Evolutionary conservation across 1,284 basidiomycete genomes (phyloP).

Genomic region (Psilocybe mexicana): DNA sequence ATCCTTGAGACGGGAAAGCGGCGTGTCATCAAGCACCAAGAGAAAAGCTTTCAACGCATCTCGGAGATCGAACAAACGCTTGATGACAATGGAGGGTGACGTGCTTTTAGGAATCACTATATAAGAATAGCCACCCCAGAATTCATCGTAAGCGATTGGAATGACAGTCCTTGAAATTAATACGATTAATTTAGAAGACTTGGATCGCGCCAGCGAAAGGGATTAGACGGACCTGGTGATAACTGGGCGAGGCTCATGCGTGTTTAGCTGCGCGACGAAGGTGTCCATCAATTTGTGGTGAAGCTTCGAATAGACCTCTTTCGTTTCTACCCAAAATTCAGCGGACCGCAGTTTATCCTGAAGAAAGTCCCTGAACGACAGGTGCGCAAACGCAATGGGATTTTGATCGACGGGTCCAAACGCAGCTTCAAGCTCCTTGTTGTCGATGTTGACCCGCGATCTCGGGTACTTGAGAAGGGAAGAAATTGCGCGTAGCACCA

Average conservation of each 20-base stretch:
- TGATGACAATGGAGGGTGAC: background rate
- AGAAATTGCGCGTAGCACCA: background rate
- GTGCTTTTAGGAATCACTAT: too few species aligned
- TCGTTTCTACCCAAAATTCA: slow-evolving; percentile 2
- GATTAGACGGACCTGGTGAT: too few species aligned
- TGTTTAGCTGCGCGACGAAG: background rate
- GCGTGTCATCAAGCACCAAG: background rate
- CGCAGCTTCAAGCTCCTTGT: background rate
- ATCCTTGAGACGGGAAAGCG: background rate
- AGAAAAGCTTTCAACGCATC: background rate
- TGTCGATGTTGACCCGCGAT: background rate
- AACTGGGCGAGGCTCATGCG: background rate
- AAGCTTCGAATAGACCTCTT: background rate
- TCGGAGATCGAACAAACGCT: background rate
- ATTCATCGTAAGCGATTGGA: too few species aligned
- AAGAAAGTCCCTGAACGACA: slow-evolving; percentile 14
- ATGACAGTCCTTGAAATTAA: too few species aligned
- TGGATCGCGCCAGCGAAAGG: too few species aligned
- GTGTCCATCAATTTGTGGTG: background rate
- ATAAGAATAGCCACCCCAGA: too few species aligned
- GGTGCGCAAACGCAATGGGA: background rate
- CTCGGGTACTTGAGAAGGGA: background rate
- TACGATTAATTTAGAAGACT: too few species aligned
- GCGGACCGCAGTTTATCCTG: slow-evolving; percentile 12
- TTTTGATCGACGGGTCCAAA: background rate